A percentile compares a stretch with the other conserved stretches of the same genome.
Evolutionary conservation across 345 rosid species (phyloP).

Genomic region (Eucalyptus shirleyi): DNA sequence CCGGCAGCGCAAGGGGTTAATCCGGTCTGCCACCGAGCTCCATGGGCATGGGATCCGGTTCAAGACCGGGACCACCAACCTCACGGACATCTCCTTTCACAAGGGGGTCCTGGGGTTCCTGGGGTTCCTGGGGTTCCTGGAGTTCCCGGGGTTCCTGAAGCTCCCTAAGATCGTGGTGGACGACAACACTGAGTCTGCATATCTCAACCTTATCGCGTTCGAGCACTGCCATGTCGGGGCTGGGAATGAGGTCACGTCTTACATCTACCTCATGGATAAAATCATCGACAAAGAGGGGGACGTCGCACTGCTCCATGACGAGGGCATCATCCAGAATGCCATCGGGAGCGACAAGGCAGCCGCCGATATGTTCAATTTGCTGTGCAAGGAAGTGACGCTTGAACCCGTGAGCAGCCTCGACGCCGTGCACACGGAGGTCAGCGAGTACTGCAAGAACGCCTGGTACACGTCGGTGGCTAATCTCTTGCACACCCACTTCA

Average conservation of each 20-base stretch:
- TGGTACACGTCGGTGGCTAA: constrained; percentile 30
- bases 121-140: background rate
- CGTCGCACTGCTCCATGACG: constrained; percentile 17
- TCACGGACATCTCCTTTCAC: background rate
- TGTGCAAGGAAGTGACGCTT: constrained; percentile 13
- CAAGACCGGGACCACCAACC: background rate
- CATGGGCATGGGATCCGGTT: background rate
- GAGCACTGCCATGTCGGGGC: no score
- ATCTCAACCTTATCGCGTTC: no score
- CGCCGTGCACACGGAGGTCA: constrained; percentile 15
- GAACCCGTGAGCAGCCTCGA: background rate
- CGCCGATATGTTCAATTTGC: constrained; percentile 25
- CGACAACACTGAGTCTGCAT: background rate
- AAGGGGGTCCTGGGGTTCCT: no score
- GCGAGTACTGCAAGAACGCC: constrained; percentile 7
- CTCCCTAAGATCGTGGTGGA: background rate
- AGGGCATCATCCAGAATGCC: constrained; percentile 23
- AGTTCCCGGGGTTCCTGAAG: background rate
- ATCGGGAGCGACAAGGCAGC: constrained; percentile 32
- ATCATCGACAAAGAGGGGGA: background rate
- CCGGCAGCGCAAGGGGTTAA: background rate
- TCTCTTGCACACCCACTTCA: constrained; percentile 28
- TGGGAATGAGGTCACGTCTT: no score
- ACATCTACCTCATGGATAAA: no score
- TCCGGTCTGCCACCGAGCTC: background rate